These are phyloP conservation scores for Trichoderma erinaceum DNA, from an alignment of 495 filamentous ascomycete genomes.

Conservation along the genomic window DNA sequence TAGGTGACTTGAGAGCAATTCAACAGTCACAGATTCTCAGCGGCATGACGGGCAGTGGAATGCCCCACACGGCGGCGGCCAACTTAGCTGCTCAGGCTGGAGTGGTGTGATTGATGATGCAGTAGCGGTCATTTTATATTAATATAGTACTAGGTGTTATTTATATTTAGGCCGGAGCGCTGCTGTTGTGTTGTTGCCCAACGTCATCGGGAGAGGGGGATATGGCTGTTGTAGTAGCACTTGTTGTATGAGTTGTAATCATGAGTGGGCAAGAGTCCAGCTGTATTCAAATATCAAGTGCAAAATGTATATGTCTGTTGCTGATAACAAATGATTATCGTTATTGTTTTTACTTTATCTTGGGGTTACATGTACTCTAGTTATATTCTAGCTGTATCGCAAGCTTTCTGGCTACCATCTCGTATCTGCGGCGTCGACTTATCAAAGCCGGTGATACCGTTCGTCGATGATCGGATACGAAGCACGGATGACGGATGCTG, in stretches of 20 bases:
- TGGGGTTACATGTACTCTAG: too few species aligned
- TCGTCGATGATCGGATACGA: too few species aligned
- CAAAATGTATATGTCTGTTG: too few species aligned
- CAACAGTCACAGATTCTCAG: not conserved
- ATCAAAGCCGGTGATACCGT: too few species aligned
- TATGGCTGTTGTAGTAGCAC: not conserved
- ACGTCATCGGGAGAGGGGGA: not conserved
- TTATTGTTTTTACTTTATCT: too few species aligned
- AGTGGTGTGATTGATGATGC: slow-evolving; percentile 7
- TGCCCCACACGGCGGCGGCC: not conserved
- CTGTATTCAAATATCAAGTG: too few species aligned
- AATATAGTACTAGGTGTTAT: not conserved
- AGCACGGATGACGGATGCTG: too few species aligned
- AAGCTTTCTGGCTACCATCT: too few species aligned
- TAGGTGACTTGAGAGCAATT: not conserved
- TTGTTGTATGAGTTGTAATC: not conserved
- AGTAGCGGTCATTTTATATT: not conserved
- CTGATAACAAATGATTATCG: too few species aligned
- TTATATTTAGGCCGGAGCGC: not conserved
- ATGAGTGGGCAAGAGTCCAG: not conserved
- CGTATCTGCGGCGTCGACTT: too few species aligned
- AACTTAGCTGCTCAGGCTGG: not conserved
- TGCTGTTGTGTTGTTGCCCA: not conserved
- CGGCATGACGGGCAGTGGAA: too few species aligned
- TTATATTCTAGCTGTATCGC: too few species aligned